These are phyloP conservation scores for Podospora didyma DNA, from an alignment of 495 filamentous ascomycete genomes.

Conservation along the genomic window DNA sequence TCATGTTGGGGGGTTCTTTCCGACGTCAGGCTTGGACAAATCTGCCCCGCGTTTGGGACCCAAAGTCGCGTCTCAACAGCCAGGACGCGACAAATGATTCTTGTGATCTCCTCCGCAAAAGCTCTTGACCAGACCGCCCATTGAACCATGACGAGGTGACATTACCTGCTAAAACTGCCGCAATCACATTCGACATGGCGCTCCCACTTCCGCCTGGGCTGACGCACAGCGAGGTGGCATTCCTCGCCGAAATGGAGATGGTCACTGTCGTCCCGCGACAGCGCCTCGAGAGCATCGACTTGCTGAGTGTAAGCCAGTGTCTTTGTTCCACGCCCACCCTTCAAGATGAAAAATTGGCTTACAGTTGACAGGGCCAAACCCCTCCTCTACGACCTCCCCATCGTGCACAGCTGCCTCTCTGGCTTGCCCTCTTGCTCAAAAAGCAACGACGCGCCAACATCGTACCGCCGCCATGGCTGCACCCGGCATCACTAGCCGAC, in stretches of 20 bases:
- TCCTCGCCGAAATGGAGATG: constrained; percentile 94
- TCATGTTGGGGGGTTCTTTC: no score
- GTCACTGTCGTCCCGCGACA: constrained; percentile 92
- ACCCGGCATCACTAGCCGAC: constrained; percentile 61
- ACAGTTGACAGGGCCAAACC: constrained; percentile 62
- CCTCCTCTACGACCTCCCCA: constrained; percentile 75
- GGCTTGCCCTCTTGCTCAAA: constrained; percentile 96
- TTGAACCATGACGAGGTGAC: background rate
- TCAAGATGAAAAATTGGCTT: constrained; percentile 7
- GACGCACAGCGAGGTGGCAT: constrained; percentile 85
- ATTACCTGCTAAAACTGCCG: background rate
- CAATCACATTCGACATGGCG: constrained; percentile 54
- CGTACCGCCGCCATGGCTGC: constrained; percentile 83
- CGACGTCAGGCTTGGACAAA: no score
- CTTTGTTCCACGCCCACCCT: background rate
- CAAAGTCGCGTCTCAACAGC: no score
- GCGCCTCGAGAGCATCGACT: constrained; percentile 74
- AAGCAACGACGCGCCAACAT: constrained; percentile 94
- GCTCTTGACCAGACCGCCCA: background rate
- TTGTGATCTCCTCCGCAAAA: no score
- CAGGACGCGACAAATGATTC: no score
- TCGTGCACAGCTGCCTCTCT: constrained; percentile 77
- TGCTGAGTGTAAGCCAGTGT: constrained; percentile 68
- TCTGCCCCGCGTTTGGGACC: no score
- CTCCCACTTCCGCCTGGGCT: constrained; percentile 78